Evolutionary conservation across 805 yeast species (phyloP).

Genomic region (Torulaspora microellipsoides): DNA sequence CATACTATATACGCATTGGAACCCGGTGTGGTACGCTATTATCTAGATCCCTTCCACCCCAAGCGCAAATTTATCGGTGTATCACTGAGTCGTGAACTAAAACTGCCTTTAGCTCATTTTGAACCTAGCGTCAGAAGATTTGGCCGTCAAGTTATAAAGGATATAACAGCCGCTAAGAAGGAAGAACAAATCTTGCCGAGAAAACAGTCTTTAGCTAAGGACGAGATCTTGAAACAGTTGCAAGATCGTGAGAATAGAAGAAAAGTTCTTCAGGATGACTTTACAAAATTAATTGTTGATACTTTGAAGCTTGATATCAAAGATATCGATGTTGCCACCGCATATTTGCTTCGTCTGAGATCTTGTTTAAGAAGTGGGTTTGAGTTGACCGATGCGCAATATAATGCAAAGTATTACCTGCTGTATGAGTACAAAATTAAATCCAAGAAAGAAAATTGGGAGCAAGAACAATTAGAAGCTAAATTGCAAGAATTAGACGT

Average conservation of each 20-base stretch:
- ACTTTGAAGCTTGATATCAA: conserved; percentile 22
- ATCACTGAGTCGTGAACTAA: conserved; percentile 57
- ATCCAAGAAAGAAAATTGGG: conserved; percentile 36
- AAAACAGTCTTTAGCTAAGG: conserved; percentile 57
- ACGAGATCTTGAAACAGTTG: conserved; percentile 42
- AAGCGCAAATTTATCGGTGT: conserved; percentile 86
- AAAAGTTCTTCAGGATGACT: conserved; percentile 27
- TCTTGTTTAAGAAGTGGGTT: conserved; percentile 59
- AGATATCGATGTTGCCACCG: conserved; percentile 38
- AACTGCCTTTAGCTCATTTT: conserved; percentile 85
- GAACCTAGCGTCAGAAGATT: conserved; percentile 83
- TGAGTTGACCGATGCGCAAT: conserved; percentile 49
- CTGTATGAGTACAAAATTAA: conserved; percentile 42
- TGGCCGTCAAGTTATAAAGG: conserved; percentile 61
- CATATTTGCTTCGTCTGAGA: conserved; percentile 51
- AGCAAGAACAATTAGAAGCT: conserved; percentile 26
- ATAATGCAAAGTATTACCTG: conserved; percentile 51
- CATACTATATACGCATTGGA: conserved; percentile 88
- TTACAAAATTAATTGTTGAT: conserved; percentile 27
- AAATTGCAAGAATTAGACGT: conserved; percentile 18
- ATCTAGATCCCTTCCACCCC: conserved; percentile 95
- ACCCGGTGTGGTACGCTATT: conserved; percentile 89
- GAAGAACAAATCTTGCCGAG: conserved; percentile 64
- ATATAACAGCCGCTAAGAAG: conserved; percentile 41
- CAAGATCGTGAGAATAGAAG: conserved; percentile 42